Evolutionary conservation across 768 basidiomycete genomes (phyloP).

Genomic region (Naganishia vishniacii): DNA sequence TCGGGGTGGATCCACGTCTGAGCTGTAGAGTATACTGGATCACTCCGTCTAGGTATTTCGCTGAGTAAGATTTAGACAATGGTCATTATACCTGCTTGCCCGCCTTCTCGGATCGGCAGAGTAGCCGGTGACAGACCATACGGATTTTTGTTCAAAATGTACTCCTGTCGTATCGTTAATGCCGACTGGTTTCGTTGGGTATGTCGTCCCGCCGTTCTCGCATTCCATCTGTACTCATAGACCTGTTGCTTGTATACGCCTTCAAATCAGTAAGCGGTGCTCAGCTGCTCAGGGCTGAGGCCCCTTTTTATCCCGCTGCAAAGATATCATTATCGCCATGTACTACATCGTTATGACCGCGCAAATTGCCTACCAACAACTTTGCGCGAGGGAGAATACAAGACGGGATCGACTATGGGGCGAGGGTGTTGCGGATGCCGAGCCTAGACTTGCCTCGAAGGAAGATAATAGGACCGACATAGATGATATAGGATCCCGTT

Average conservation of each 20-base stretch:
- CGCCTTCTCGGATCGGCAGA: too few relatives aligned
- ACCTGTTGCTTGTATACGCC: not conserved
- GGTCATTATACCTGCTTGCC: too few relatives aligned
- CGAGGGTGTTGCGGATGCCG: slow-evolving; percentile 31
- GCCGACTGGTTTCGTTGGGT: not conserved
- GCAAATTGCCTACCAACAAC: slow-evolving; percentile 28
- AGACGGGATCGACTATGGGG: slow-evolving; percentile 33
- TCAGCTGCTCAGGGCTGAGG: slow-evolving; percentile 25
- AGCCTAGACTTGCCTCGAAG: slow-evolving; percentile 21
- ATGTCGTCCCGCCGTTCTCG: too few relatives aligned
- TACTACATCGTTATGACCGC: slow-evolving; percentile 30
- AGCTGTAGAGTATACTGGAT: too few relatives aligned
- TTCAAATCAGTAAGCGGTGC: slow-evolving; percentile 22
- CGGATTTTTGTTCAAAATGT: too few relatives aligned
- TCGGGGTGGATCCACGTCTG: too few relatives aligned
- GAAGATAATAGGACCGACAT: slow-evolving; percentile 33
- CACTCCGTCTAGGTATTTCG: too few relatives aligned
- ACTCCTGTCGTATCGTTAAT: too few relatives aligned
- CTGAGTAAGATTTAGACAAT: too few relatives aligned
- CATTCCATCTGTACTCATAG: not conserved
- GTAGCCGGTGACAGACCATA: too few relatives aligned
- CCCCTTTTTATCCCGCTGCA: slow-evolving; percentile 33
- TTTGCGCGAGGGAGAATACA: slow-evolving; percentile 33
- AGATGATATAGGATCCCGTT: slow-evolving; percentile 35
- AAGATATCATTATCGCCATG: slow-evolving; percentile 31